Conservation (phyloP, 2,329 filamentous ascomycete genomes). For the Aureobasidium subglaciale region DNA sequence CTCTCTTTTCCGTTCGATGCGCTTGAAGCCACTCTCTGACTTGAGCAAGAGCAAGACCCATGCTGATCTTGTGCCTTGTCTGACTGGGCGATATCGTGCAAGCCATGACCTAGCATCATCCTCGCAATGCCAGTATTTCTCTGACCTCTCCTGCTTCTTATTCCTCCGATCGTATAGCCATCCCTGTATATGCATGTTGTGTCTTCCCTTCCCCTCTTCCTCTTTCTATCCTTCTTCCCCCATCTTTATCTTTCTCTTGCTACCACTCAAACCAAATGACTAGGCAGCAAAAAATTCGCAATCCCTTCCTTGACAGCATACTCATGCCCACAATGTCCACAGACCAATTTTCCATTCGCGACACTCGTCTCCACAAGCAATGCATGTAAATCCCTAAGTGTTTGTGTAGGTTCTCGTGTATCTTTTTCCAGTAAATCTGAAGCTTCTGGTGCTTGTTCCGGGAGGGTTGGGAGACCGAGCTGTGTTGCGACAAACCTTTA, state of each 20-base stretch:
- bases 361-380: slow-evolving; percentile 86
- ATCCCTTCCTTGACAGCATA: slow-evolving; percentile 94
- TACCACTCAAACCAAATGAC: slow-evolving; percentile 64
- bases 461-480: slow-evolving; percentile 73
- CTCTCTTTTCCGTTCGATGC: too few relatives aligned
- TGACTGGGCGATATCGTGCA: too few relatives aligned
- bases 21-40: too few relatives aligned
- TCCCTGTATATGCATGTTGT: not conserved
- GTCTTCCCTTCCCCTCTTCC: not conserved
- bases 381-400: slow-evolving; percentile 69
- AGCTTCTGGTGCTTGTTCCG: slow-evolving; percentile 33
- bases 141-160: too few relatives aligned
- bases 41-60: too few relatives aligned
- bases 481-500: too few relatives aligned
- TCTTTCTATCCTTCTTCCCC: not conserved
- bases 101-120: too few relatives aligned
- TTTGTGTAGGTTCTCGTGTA: slow-evolving; percentile 56
- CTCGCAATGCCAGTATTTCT: too few relatives aligned
- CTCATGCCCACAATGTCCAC: slow-evolving; percentile 85
- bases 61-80: too few relatives aligned
- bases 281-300: slow-evolving; percentile 89
- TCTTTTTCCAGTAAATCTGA: slow-evolving; percentile 35
- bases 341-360: slow-evolving; percentile 79
- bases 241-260: not conserved
- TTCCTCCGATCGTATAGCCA: too few relatives aligned